These are phyloP conservation scores for Gaertneriomyces semiglobifer DNA, from an alignment of 192 early-diverging fungal genomes.

Conservation along the genomic window DNA sequence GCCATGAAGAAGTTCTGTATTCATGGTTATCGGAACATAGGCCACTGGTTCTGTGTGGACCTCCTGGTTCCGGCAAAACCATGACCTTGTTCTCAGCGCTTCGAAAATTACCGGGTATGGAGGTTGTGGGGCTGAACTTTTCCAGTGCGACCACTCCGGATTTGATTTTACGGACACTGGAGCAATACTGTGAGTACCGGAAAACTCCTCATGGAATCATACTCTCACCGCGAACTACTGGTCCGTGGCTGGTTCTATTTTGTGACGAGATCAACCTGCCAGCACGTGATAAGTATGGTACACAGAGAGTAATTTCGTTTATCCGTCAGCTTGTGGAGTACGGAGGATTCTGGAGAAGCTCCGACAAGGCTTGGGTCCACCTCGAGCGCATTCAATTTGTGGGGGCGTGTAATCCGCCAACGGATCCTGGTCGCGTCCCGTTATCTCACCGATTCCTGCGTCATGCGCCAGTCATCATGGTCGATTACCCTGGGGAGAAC, in stretches of 20 bases:
- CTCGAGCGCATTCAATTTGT: conserved; percentile 99
- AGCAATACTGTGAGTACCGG: conserved; percentile 97
- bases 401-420: conserved; percentile 99
- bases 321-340: conserved; percentile 91
- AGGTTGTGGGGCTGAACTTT: conserved; percentile 98
- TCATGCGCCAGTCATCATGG: conserved; percentile 94
- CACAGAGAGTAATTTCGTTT: conserved; percentile 96
- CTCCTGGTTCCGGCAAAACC: conserved; percentile 98
- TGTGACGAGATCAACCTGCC: conserved; percentile 99
- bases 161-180: conserved; percentile 90
- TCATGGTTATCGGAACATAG: conserved; percentile 95
- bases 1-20: conserved; percentile 93
- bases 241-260: conserved; percentile 96
- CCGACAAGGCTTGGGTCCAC: conserved; percentile 89
- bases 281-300: conserved; percentile 92
- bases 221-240: conserved; percentile 74
- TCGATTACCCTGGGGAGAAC: conserved; percentile 93
- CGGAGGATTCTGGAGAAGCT: conserved; percentile 92
- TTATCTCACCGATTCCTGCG: conserved; percentile 94
- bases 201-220: conserved; percentile 90
- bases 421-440: conserved; percentile 96
- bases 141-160: conserved; percentile 96
- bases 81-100: conserved; percentile 98
- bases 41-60: conserved; percentile 94
- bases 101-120: conserved; percentile 89